These are phyloP conservation scores for Boeremia exigua DNA, from an alignment of 2,329 filamentous ascomycete species.

Conservation along the genomic window DNA sequence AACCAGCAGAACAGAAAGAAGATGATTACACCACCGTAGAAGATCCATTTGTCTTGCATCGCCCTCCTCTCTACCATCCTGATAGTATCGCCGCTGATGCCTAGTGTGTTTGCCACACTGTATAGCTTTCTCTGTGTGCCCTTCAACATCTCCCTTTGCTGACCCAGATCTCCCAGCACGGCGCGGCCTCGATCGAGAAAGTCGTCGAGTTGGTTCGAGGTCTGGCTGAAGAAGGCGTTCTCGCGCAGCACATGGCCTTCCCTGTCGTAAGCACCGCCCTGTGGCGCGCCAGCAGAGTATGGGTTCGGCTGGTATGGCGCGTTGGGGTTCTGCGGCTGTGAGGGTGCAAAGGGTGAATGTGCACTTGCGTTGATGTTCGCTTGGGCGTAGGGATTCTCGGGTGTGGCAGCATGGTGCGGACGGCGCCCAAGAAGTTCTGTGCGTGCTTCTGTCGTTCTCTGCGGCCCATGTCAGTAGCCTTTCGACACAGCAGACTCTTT, in stretches of 20 bases:
- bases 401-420: slow-evolving; percentile 77
- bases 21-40: slow-evolving; percentile 81
- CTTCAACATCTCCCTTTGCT: slow-evolving; percentile 94
- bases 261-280: slow-evolving; percentile 65
- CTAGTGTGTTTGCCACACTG: slow-evolving; percentile 90
- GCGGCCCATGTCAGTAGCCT: slow-evolving; percentile 7
- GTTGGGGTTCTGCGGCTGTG: slow-evolving; percentile 35
- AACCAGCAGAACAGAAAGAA: slow-evolving; percentile 94
- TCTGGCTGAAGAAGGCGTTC: slow-evolving; percentile 83
- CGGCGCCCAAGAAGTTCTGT: slow-evolving; percentile 84
- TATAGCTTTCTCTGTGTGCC: slow-evolving; percentile 90
- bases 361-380: slow-evolving; percentile 50
- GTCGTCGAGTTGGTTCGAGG: slow-evolving; percentile 87
- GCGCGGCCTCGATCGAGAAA: slow-evolving; percentile 91
- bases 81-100: slow-evolving; percentile 93
- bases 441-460: slow-evolving; percentile 71
- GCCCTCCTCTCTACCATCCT: slow-evolving; percentile 93
- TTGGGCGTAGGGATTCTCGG: slow-evolving; percentile 82
- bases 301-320: slow-evolving; percentile 50
- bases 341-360: slow-evolving; percentile 42
- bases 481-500: background rate
- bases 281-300: slow-evolving; percentile 45
- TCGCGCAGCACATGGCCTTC: slow-evolving; percentile 87
- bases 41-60: slow-evolving; percentile 97
- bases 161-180: slow-evolving; percentile 84